phyloP scores from a whole-genome alignment of 495 filamentous ascomycete species.

The Aspergillus incahuasiensis region DNA sequence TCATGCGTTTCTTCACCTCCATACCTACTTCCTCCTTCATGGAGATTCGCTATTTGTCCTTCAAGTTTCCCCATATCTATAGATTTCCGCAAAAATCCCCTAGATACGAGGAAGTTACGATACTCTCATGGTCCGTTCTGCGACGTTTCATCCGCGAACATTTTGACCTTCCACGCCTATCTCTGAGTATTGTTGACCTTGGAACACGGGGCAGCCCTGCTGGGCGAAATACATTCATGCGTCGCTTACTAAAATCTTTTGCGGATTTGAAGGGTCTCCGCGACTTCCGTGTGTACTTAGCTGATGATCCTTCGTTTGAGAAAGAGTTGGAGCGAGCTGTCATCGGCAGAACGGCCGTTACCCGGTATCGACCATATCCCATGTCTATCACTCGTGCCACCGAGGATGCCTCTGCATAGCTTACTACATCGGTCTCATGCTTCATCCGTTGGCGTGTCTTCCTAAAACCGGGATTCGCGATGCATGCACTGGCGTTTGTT shows the following conservation, averaged over 20 bases:
- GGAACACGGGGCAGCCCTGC: conserved; percentile 7
- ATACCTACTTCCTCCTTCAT: conserved; percentile 19
- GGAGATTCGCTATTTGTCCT: conserved; percentile 19
- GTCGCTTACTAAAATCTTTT: conserved; percentile 17
- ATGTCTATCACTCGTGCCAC: background rate
- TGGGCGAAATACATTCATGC: conserved; percentile 14
- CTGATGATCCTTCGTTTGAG: conserved; percentile 16
- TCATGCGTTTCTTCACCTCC: conserved; percentile 15
- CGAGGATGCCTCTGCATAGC: background rate
- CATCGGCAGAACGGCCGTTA: conserved; percentile 1
- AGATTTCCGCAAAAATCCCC: conserved; percentile 1
- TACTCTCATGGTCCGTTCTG: conserved; percentile 22
- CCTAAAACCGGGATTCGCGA: background rate
- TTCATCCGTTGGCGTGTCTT: background rate
- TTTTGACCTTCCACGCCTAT: conserved; percentile 19
- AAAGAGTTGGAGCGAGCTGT: conserved; percentile 15
- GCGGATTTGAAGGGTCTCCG: conserved; percentile 15
- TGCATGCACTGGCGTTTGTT: background rate
- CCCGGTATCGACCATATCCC: background rate
- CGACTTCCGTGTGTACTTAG: conserved; percentile 18
- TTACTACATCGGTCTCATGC: background rate
- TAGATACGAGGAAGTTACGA: conserved; percentile 3
- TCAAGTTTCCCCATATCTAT: conserved; percentile 19
- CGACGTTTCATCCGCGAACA: conserved; percentile 28
- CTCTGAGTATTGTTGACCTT: conserved; percentile 17